Base-by-base conservation (phyloP, 225 moss, liverwort and hornwort species). In the Bryum argenteum region DNA sequence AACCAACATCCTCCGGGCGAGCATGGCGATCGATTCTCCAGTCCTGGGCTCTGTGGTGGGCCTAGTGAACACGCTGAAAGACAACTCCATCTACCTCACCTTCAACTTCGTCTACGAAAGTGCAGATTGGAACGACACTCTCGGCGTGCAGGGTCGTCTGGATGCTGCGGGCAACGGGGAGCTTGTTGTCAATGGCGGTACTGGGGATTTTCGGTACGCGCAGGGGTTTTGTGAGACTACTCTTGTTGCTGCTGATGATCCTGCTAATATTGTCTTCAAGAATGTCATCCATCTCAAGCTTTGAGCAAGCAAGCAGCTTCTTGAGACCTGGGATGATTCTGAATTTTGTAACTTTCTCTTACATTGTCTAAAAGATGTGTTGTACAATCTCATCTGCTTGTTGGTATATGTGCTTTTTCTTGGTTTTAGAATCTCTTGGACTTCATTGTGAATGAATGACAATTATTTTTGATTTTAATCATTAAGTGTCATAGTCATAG, bases 61-160 rank as follows among this genome's bases (percentile, higher is more conserved):
- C 48, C 48, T 74, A 1, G 74, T 74, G 58, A 74, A 40, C 66
- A 9, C 24, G 5, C 66, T 74, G 21, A 15, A 1, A 1, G 58
- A 58, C 17, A 0, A 0, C 14, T 1, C 8, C 11, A 2, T 7
- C 9, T 74, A 18, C 15, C 23, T 58, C 47, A 58, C 74, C 14
- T 58, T 74, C 9, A 74, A 74, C 21, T 74, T 74, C 66, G 74
- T 74, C n/a, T 74, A 74, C 3, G 18, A 6, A 5, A 3, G 56
- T 0, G 8, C 0, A 0, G 65, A 22, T 0, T 58, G 7, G 0
- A 58, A 22, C 17, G 74, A 66, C 17, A 74, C 74, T 0, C 20
- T 74, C 0, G 74, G 14, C 1, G 58, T 66, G 39, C 74, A 74
- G 58, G 74, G 74, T 3, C 17, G 1, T 5, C 48, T 74, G 1